Base-by-base conservation (phyloP, 2,329 filamentous ascomycete species). In the Dactylella cylindrospora region DNA sequence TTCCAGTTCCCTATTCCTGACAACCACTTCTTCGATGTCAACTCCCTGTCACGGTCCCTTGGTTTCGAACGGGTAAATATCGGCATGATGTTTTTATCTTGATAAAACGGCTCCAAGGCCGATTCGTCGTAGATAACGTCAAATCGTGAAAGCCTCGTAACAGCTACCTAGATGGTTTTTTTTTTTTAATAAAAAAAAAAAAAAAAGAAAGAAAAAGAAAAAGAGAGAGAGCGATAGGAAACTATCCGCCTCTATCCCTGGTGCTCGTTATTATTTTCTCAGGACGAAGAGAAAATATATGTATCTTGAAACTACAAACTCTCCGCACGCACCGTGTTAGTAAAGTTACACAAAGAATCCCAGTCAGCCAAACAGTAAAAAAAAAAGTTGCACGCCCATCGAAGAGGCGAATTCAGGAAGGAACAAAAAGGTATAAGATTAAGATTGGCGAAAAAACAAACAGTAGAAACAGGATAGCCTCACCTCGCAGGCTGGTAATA, bases 11-110 rank as follows among this genome's bases (percentile, higher is more conserved):
- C 57, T 49, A 62, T 62, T 13, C 49, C 57, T 3, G 49, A 52
- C 9, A 62, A 22, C 57, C 57, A 62, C 15, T 44, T 62, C 26
- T 33, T 62, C 28, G 57, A 44, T 3, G 17, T 15, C 15, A 36
- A 10, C 9, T 61, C 54, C 35, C 33, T 61, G 5, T 61, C 54
- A 12, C 57, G 15, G 7, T 5, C 36, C 3, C 36, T 19, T 6
- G 57, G 44, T 43, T 47, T 62, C 2, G 57, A 54, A 5, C 57
- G 43, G 19, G 57, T 29, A 17, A 62, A 62, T 50, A 44, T 62
- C 41, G 35, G 49, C 57, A 62, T 62, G 23, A 23, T 45, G 9
- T 19, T 13, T 40, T 20, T 23, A 19, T n/a, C n/a, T n/a, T n/a
- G n/a, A n/a, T n/a, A n/a, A n/a, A n/a, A n/a, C n/a, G n/a, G n/a